phyloP scores from a whole-genome alignment of 2,329 filamentous ascomycete genomes.

The Dactylellina drechsleri region DNA sequence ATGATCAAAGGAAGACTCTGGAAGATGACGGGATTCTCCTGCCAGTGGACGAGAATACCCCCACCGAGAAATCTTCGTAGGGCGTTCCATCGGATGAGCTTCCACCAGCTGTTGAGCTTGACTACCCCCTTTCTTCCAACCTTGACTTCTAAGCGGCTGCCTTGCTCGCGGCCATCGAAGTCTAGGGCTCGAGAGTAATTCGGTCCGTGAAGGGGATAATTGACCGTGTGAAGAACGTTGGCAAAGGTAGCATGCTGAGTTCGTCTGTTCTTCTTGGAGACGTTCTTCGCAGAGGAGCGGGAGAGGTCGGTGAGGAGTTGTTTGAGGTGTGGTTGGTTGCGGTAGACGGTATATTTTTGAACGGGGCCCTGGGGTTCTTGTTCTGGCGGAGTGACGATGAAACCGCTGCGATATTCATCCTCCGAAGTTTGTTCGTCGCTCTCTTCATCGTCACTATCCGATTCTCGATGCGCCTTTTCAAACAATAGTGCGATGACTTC shows the following conservation, averaged over 20 bases:
- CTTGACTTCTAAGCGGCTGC: constrained; percentile 71
- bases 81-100: constrained; percentile 72
- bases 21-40: constrained; percentile 71
- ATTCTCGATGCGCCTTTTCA: constrained; percentile 73
- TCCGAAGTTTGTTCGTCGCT: constrained; percentile 60
- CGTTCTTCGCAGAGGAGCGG: constrained; percentile 69
- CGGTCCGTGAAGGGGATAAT: constrained; percentile 74
- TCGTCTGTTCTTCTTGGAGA: constrained; percentile 75
- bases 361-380: constrained; percentile 59
- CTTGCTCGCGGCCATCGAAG: constrained; percentile 70
- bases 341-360: constrained; percentile 75
- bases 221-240: constrained; percentile 73
- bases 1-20: constrained; percentile 66
- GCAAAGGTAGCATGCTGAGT: constrained; percentile 73
- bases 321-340: constrained; percentile 71
- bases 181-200: constrained; percentile 73
- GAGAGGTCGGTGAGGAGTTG: constrained; percentile 71
- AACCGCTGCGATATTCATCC: constrained; percentile 40
- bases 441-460: constrained; percentile 64
- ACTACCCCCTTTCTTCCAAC: constrained; percentile 71
- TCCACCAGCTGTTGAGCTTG: constrained; percentile 79
- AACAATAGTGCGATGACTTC: constrained; percentile 84
- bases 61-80: constrained; percentile 71
- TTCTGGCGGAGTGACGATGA: constrained; percentile 61
- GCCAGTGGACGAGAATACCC: constrained; percentile 72